Evolutionary conservation across 768 basidiomycete species (phyloP), one percentile per base, ranked within the genome.

Genomic region (Lentinula edodes): DNA sequence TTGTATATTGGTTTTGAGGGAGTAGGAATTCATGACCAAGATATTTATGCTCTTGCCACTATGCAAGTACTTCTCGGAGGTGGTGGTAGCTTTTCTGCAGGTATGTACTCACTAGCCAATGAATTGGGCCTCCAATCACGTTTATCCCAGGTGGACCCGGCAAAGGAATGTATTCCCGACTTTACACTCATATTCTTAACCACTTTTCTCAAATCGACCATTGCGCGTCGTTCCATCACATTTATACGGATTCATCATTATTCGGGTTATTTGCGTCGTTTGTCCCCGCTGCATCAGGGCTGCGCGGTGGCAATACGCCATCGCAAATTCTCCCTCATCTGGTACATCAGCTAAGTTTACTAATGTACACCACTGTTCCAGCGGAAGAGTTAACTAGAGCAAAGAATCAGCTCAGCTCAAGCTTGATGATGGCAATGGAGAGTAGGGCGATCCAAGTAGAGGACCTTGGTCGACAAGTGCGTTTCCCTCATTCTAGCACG

Each of bases 111-210:
- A 58, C 55, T 61, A 16, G 18, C 32, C 58, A 34, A 63, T 20
- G 55, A 6, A 18, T 23, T 8, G 39, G 8, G 5, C 3, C 9
- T 52, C 38, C 6, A 38, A 50, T 58, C 43, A 59, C 38, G 55
- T 57, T 60, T 57, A 41, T 54, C 56, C 23, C 67, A 83, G 94
- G 96, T 65, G 96, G 96, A 3, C 96, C 96, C 2, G 96, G 96
- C 15, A 98, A 98, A 78, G 96, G 96, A 67, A 98, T 98, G 96
- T 98, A 97, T 80, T 94, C 95, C 38, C 89, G 96, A 28, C 76
- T 98, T 34, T 98, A 98, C 78, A 96, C 94, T 9, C 88, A 94
- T 70, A 93, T 98, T 68, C 86, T 98, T 61, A 98, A 98, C 72
- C 90, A 92, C 69, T 92, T 94, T 77, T 85, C 93, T 55, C 88